Evolutionary conservation across 257 asterid species (phyloP).

Genomic region (Scutellaria barbata): DNA sequence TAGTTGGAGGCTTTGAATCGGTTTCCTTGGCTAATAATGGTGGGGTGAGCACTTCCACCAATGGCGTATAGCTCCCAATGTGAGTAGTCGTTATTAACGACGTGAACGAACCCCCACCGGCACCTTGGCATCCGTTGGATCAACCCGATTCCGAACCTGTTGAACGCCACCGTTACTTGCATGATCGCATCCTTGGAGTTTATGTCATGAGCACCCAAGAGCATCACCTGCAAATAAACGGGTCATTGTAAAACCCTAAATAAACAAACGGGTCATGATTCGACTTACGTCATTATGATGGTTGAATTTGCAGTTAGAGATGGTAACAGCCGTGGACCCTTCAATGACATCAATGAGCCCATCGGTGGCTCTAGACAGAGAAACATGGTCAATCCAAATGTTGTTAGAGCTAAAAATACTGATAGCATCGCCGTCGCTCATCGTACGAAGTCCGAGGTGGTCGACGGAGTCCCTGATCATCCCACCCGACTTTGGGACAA

Average conservation of each 20-base stretch:
- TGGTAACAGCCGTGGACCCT: conserved; percentile 86
- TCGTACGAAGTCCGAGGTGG: conserved; percentile 67
- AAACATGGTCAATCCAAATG: conserved; percentile 77
- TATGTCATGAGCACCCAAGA: conserved; percentile 71
- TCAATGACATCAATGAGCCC: conserved; percentile 80
- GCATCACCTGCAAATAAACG: conserved; percentile 61
- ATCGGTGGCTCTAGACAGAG: conserved; percentile 56
- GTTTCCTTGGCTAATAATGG: conserved; percentile 90
- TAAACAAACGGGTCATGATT: neutral
- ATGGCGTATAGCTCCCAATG: conserved; percentile 87
- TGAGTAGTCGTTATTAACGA: conserved; percentile 84
- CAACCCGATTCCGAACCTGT: conserved; percentile 69
- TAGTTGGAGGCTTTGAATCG: conserved; percentile 67
- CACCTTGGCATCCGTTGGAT: conserved; percentile 87
- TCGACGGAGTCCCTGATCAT: conserved; percentile 57
- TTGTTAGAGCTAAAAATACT: conserved; percentile 54
- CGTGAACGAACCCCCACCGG: conserved; percentile 82
- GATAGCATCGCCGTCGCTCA: conserved; percentile 80
- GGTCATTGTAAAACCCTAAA: neutral
- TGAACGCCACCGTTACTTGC: conserved; percentile 93
- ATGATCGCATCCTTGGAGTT: conserved; percentile 58
- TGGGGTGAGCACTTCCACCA: conserved; percentile 87
- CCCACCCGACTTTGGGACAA: conserved; percentile 59
- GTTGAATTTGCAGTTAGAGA: conserved; percentile 91
- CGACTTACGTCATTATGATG: conserved; percentile 74